Percentiles rank a stretch among this genome's conserved stretches.
These are phyloP conservation scores for Neonectria sp. DNA, from an alignment of 2,329 filamentous ascomycete species.

Conservation along the genomic window DNA sequence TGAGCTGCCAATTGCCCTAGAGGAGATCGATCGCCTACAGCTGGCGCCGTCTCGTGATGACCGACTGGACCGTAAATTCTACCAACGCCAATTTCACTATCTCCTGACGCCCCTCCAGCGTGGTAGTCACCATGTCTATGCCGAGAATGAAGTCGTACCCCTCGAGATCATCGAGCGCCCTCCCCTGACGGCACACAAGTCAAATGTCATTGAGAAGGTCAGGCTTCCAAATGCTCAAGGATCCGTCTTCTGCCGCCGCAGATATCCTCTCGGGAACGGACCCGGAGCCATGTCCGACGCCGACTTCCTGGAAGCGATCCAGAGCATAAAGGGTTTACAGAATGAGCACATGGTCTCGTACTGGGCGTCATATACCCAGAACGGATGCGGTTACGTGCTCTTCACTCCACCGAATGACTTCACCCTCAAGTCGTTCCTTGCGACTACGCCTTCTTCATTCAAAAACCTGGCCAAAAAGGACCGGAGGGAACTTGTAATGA, in stretches of 20 bases:
- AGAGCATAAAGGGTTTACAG: conserved; percentile 69
- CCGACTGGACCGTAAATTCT: conserved; percentile 78
- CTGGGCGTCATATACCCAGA: conserved; percentile 79
- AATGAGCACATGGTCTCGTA: conserved; percentile 81
- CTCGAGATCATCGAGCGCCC: conserved; percentile 76
- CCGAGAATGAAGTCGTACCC: conserved; percentile 78
- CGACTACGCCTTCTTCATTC: conserved; percentile 73
- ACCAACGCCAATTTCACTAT: conserved; percentile 79
- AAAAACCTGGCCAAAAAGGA: conserved; percentile 74
- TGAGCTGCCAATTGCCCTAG: conserved; percentile 78
- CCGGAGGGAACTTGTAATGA: conserved; percentile 73
- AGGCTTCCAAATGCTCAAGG: conserved; percentile 74
- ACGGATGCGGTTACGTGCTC: conserved; percentile 75
- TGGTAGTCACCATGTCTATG: conserved; percentile 75
- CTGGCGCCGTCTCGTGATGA: conserved; percentile 73
- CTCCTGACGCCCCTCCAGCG: conserved; percentile 74
- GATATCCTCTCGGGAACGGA: conserved; percentile 65
- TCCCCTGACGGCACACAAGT: conserved; percentile 55
- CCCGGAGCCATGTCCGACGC: conserved; percentile 62
- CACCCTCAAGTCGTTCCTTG: conserved; percentile 77
- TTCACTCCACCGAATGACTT: conserved; percentile 78
- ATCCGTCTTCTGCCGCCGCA: conserved; percentile 70
- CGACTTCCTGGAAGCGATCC: conserved; percentile 74
- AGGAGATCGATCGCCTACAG: conserved; percentile 75
- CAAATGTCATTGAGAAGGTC: conserved; percentile 69